phyloP scores from a whole-genome alignment of 176 grass and related monocot genomes.

The Tillandsia leiboldiana region DNA sequence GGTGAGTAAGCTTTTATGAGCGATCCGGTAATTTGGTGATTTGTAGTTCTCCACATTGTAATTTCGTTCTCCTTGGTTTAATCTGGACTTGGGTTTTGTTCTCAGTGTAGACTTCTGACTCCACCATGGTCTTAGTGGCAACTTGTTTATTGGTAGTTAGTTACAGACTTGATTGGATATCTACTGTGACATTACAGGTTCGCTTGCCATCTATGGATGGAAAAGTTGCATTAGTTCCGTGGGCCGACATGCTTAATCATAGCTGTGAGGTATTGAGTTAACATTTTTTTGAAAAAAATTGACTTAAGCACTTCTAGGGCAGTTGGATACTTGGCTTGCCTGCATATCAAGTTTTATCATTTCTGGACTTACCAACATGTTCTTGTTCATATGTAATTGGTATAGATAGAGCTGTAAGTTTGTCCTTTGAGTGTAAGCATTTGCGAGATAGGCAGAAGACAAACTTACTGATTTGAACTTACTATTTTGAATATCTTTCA shows the following conservation, averaged over 20 bases:
- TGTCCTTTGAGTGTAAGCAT: too few relatives aligned
- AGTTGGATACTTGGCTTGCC: too few relatives aligned
- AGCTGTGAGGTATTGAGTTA: conserved; percentile 64
- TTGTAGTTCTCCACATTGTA: neutral
- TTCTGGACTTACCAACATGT: too few relatives aligned
- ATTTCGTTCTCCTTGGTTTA: neutral
- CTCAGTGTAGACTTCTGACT: neutral
- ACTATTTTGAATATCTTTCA: conserved; percentile 1
- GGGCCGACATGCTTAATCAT: conserved; percentile 99
- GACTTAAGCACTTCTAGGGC: too few relatives aligned
- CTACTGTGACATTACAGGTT: conserved; percentile 44
- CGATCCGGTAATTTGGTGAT: neutral
- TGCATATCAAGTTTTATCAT: too few relatives aligned
- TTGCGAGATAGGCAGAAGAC: too few relatives aligned
- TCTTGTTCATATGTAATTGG: neutral
- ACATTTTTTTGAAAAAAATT: neutral
- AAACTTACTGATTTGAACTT: neutral
- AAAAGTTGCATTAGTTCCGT: conserved; percentile 88
- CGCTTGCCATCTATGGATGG: conserved; percentile 93
- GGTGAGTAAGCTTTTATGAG: conserved; percentile 24
- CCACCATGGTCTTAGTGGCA: neutral
- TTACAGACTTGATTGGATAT: neutral
- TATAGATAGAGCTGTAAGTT: neutral
- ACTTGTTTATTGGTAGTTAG: neutral
- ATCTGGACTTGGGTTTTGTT: neutral